Conservation (phyloP, 23 red algal species). For the Gracilaria caudata region DNA sequence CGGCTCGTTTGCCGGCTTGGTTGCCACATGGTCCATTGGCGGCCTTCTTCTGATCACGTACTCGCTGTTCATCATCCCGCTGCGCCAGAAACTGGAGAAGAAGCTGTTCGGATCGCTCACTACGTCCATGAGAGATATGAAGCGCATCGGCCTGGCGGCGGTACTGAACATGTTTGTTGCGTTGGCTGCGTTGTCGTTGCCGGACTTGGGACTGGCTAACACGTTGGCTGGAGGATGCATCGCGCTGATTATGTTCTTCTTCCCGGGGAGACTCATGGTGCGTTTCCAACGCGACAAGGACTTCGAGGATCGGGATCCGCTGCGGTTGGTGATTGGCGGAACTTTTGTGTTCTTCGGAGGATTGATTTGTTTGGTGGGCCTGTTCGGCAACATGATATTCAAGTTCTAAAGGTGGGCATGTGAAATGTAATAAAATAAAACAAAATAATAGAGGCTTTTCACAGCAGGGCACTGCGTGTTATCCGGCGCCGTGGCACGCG, state of each 20-base stretch:
- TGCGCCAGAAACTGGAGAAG: constrained; percentile 72
- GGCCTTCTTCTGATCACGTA: constrained; percentile 75
- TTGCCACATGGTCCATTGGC: constrained; percentile 76
- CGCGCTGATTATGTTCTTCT: constrained; percentile 84
- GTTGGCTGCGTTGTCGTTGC: constrained; percentile 40
- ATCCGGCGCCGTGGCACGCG: no score
- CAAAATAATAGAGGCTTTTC: no score
- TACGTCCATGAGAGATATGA: constrained; percentile 28
- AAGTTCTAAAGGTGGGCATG: constrained; percentile 9
- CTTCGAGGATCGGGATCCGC: constrained; percentile 38
- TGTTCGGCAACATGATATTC: constrained; percentile 63
- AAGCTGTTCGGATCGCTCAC: constrained; percentile 40
- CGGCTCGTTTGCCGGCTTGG: constrained; percentile 50
- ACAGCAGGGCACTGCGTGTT: no score
- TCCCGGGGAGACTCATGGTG: constrained; percentile 70
- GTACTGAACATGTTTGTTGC: constrained; percentile 57
- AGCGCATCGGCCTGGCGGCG: constrained; percentile 45
- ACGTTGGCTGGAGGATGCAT: constrained; percentile 81
- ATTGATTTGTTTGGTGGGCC: constrained; percentile 53
- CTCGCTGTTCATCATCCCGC: constrained; percentile 85
- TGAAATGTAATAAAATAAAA: not conserved
- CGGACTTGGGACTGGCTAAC: constrained; percentile 75
- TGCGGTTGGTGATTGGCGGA: constrained; percentile 39
- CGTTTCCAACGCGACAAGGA: constrained; percentile 37
- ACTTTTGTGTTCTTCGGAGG: constrained; percentile 62